A percentile compares a stretch with the other conserved stretches of the same genome.
Evolutionary conservation across 495 filamentous ascomycete genomes (phyloP).

Genomic region (Lasiosphaeria hispida): DNA sequence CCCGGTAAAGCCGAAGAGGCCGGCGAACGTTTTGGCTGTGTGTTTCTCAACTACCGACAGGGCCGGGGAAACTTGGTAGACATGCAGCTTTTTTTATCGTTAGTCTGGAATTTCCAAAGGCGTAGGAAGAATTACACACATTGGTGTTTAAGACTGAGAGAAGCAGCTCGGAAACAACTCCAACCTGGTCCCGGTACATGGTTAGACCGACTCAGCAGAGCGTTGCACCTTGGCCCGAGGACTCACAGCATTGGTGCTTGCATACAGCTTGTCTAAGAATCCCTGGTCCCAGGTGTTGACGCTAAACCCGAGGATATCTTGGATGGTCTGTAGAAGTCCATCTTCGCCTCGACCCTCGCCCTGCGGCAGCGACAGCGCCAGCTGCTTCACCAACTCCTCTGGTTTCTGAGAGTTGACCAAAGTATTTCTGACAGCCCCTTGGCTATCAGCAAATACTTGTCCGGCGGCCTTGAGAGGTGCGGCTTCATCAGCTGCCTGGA

Average conservation of each 20-base stretch:
- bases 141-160: slow-evolving; percentile 86
- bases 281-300: slow-evolving; percentile 98
- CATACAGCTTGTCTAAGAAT: slow-evolving; percentile 91
- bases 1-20: slow-evolving; percentile 71
- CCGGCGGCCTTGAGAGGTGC: slow-evolving; percentile 48
- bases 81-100: slow-evolving; percentile 54
- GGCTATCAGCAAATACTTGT: slow-evolving; percentile 48
- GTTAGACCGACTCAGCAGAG: slow-evolving; percentile 1
- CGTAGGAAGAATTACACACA: slow-evolving; percentile 36
- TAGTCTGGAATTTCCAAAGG: not conserved
- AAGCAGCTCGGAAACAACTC: slow-evolving; percentile 77
- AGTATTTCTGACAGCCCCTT: slow-evolving; percentile 50
- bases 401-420: slow-evolving; percentile 71
- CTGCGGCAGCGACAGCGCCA: slow-evolving; percentile 64
- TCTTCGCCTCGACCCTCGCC: slow-evolving; percentile 63
- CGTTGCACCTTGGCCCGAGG: not conserved
- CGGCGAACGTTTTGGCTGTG: slow-evolving; percentile 65
- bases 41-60: slow-evolving; percentile 82
- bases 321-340: slow-evolving; percentile 63
- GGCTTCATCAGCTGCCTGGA: slow-evolving; percentile 70
- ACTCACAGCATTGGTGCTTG: slow-evolving; percentile 73
- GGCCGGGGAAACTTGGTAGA: slow-evolving; percentile 87
- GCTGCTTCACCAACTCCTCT: slow-evolving; percentile 60
- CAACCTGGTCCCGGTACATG: slow-evolving; percentile 48
- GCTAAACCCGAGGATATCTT: slow-evolving; percentile 69